phyloP scores from a whole-genome alignment of 2,329 filamentous ascomycete species.

The Phialophora tarda region DNA sequence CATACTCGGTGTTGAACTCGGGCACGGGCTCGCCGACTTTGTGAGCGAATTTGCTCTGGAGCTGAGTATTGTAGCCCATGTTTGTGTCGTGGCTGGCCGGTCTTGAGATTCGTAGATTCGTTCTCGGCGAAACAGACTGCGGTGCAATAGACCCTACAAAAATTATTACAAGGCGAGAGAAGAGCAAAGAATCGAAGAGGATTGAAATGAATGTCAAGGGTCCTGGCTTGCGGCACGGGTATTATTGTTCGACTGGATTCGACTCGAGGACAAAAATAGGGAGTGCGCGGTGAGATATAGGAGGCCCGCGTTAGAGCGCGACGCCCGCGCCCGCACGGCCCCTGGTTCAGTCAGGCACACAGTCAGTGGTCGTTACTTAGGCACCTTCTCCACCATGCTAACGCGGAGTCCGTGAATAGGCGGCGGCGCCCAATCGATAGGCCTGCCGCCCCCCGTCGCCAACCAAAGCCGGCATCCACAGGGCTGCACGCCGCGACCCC shows the following conservation, averaged over 20 bases:
- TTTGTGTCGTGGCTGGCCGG: not conserved
- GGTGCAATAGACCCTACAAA: not conserved
- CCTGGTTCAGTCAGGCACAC: not conserved
- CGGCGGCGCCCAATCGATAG: constrained; percentile 10
- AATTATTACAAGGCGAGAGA: constrained; percentile 14
- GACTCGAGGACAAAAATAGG: constrained; percentile 18
- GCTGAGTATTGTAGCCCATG: constrained; percentile 37
- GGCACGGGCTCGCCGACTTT: constrained; percentile 39
- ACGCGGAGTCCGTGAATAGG: constrained; percentile 34
- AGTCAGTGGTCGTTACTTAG: not conserved
- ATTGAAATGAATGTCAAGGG: constrained; percentile 11
- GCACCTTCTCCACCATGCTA: constrained; percentile 16
- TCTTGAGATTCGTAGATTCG: not conserved
- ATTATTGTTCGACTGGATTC: not conserved
- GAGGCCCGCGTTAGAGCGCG: constrained; percentile 15
- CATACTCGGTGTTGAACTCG: constrained; percentile 40
- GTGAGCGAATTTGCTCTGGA: constrained; percentile 40
- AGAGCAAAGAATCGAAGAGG: constrained; percentile 5
- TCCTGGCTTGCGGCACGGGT: not conserved
- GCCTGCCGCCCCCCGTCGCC: not conserved
- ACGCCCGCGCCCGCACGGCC: constrained; percentile 1
- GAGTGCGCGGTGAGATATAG: constrained; percentile 20
- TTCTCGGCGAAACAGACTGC: not conserved
- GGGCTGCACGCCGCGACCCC: constrained; percentile 18
- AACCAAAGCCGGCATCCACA: not conserved